Percentiles rank a stretch among this genome's conserved stretches.
Conservation (phyloP, 2,329 filamentous ascomycete genomes). For the Aspergillus nomiae region DNA sequence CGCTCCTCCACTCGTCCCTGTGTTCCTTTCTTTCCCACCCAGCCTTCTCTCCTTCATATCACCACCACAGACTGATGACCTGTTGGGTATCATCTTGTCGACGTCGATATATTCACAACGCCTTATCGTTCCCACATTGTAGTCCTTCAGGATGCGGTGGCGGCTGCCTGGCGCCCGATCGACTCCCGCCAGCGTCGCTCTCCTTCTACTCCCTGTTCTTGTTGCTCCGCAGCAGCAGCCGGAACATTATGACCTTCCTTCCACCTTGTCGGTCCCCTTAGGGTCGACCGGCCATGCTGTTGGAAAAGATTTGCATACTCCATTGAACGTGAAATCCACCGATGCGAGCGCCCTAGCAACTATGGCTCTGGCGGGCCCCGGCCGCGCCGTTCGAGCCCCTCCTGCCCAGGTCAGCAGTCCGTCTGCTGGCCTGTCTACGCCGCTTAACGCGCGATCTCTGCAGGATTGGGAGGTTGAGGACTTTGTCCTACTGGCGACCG, state of each 20-base stretch:
- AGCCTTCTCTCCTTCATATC: not conserved
- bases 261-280: slow-evolving; percentile 31
- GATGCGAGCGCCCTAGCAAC: slow-evolving; percentile 96
- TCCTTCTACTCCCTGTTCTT: slow-evolving; percentile 62
- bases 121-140: slow-evolving; percentile 31
- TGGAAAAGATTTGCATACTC: slow-evolving; percentile 23
- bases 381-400: slow-evolving; percentile 90
- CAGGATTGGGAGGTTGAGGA: slow-evolving; percentile 99
- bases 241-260: slow-evolving; percentile 32
- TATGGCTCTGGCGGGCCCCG: slow-evolving; percentile 82
- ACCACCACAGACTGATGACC: slow-evolving; percentile 11
- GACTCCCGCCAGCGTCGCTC: slow-evolving; percentile 59
- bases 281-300: slow-evolving; percentile 24
- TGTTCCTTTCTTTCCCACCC: not conserved
- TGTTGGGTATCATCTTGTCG: slow-evolving; percentile 1
- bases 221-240: slow-evolving; percentile 67
- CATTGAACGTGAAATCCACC: slow-evolving; percentile 44
- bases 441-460: slow-evolving; percentile 92
- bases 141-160: slow-evolving; percentile 60
- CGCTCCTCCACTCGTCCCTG: not conserved
- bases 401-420: slow-evolving; percentile 68
- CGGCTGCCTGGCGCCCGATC: slow-evolving; percentile 62
- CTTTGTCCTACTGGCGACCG: slow-evolving; percentile 99
- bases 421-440: slow-evolving; percentile 72
- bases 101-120: slow-evolving; percentile 3